A percentile compares a stretch with the other conserved stretches of the same genome.
phyloP scores from a whole-genome alignment of 805 yeast species.

The Wickerhamomyces subpelliculosus region DNA sequence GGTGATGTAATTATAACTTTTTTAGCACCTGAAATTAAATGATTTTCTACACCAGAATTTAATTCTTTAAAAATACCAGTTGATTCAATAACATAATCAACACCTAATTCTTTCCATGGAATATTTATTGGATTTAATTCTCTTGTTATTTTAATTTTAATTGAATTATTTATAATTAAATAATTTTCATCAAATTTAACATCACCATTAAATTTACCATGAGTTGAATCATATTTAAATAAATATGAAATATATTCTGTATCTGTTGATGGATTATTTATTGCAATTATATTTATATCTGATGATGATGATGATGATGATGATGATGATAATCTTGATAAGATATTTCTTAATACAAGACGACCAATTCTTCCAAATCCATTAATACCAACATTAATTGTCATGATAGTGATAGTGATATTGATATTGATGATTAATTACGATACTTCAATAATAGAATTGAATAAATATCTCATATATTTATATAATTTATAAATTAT shows the following conservation, averaged over 20 bases:
- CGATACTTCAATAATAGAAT: too few relatives aligned
- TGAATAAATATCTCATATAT: too few relatives aligned
- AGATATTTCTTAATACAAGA: slow-evolving; percentile 78
- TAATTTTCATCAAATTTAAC: slow-evolving; percentile 51
- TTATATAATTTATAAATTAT: too few relatives aligned
- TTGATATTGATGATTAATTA: too few relatives aligned
- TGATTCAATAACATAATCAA: slow-evolving; percentile 85
- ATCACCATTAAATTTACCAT: slow-evolving; percentile 76
- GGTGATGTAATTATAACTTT: slow-evolving; percentile 94
- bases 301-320: too few relatives aligned
- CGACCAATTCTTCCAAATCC: slow-evolving; percentile 96
- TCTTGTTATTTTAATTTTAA: slow-evolving; percentile 58
- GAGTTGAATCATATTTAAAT: slow-evolving; percentile 95
- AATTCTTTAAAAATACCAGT: slow-evolving; percentile 88
- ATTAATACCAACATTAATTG: slow-evolving; percentile 63
- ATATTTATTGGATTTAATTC: slow-evolving; percentile 81
- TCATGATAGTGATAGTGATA: slow-evolving; percentile 8
- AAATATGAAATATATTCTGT: slow-evolving; percentile 90
- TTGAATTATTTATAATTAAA: slow-evolving; percentile 58
- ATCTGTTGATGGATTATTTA: slow-evolving; percentile 88
- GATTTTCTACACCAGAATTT: slow-evolving; percentile 79
- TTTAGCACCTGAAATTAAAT: slow-evolving; percentile 88
- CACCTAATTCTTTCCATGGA: slow-evolving; percentile 83
- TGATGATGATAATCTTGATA: too few relatives aligned
- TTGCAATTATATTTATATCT: slow-evolving; percentile 77